phyloP scores from a whole-genome alignment of 495 filamentous ascomycete species.

The Penicillium argentinense region DNA sequence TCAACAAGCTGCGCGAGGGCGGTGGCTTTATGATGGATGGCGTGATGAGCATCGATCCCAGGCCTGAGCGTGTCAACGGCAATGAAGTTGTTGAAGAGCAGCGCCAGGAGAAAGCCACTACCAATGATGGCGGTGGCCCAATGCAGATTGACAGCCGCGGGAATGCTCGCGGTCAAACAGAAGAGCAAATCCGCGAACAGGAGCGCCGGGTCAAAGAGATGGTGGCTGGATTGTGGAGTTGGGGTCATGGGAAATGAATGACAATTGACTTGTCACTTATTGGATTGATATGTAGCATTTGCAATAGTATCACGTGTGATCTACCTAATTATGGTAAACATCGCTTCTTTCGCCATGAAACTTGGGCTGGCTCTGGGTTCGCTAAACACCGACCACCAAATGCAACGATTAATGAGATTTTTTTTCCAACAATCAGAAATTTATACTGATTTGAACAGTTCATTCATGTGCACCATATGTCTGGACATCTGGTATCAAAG shows the following conservation, averaged over 20 bases:
- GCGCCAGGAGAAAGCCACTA: conserved; percentile 8
- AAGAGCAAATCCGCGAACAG: conserved; percentile 63
- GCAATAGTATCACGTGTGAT: too few species aligned
- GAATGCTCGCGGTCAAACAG: conserved; percentile 62
- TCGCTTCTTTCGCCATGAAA: not conserved
- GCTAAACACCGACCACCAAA: conserved; percentile 1
- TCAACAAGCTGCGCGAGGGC: conserved; percentile 91
- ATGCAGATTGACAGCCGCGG: conserved; percentile 58
- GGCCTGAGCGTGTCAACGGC: conserved; percentile 50
- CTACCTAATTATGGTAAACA: too few species aligned
- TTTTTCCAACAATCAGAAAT: too few species aligned
- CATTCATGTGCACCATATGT: too few species aligned
- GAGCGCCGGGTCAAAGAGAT: conserved; percentile 60
- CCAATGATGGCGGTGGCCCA: conserved; percentile 2
- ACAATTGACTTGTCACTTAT: too few species aligned
- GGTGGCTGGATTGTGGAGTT: conserved; percentile 58
- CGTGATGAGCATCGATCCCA: conserved; percentile 63
- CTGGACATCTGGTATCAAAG: too few species aligned
- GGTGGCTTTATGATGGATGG: conserved; percentile 82
- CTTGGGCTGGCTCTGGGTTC: not conserved
- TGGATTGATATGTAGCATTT: not conserved
- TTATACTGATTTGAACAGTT: too few species aligned
- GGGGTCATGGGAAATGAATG: conserved; percentile 29
- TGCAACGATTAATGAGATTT: conserved; percentile 2
- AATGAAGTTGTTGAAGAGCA: conserved; percentile 42